These are phyloP conservation scores for Coemansia sp. DNA, from an alignment of 192 early-diverging fungal genomes.

Conservation along the genomic window DNA sequence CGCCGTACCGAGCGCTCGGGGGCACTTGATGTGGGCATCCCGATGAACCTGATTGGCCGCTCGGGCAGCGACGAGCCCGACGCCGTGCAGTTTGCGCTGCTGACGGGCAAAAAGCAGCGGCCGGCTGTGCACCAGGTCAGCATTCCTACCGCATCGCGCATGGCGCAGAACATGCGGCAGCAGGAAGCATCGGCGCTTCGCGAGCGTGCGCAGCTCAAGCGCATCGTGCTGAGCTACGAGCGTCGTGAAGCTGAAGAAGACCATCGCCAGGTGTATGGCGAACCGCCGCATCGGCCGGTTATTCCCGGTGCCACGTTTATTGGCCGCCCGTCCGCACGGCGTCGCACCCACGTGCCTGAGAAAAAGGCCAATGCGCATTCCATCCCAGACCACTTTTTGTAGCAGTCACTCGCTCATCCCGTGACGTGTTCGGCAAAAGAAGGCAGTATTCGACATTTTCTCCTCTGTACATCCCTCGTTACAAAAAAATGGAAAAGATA, in stretches of 20 bases:
- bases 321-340: conserved; percentile 15
- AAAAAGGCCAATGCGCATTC: conserved; percentile 1
- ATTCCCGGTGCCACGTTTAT: conserved; percentile 36
- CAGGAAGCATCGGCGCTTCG: conserved; percentile 87
- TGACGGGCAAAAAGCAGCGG: conserved; percentile 50
- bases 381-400: conserved; percentile 14
- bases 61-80: conserved; percentile 7
- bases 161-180: conserved; percentile 76
- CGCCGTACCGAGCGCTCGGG: conserved; percentile 60
- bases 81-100: conserved; percentile 42
- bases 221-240: conserved; percentile 89
- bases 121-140: conserved; percentile 34
- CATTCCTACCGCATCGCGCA: conserved; percentile 63
- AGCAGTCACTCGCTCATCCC: too few species aligned
- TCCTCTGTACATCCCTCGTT: neutral
- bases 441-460: neutral
- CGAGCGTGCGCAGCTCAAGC: conserved; percentile 88
- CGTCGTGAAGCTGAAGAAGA: conserved; percentile 48
- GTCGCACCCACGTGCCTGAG: conserved; percentile 6
- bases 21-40: conserved; percentile 88
- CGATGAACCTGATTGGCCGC: conserved; percentile 62
- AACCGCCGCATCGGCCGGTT: conserved; percentile 4
- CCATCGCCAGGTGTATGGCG: conserved; percentile 16
- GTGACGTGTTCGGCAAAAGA: neutral
- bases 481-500: conserved; percentile 18